Evolutionary conservation across 2,329 filamentous ascomycete species (phyloP), one percentile per base, ranked within the genome.

Genomic region (Calonectria pseudoturangicola): DNA sequence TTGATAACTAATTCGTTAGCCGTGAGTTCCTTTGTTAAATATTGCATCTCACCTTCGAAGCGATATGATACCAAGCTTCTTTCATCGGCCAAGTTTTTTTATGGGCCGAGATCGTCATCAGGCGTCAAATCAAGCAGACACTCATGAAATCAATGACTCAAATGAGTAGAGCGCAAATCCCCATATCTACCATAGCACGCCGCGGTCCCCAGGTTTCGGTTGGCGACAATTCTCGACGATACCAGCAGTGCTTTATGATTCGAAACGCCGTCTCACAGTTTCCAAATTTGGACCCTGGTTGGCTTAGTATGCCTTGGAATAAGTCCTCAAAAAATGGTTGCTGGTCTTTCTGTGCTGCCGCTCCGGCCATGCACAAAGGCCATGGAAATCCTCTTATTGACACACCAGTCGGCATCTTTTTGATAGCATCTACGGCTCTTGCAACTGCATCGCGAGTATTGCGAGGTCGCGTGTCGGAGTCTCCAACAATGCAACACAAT

Each of bases 81-180:
- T n/a, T 18, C 15, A 18, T 43, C 15, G 10, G 3, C 12, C 33
- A 36, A 36, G 33, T 10, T 10, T 9, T 3, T 36, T 5, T 21
- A 21, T 21, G 21, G 21, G 21, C 21, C 21, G 21, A 21, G 21
- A 21, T 21, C 21, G 21, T 33, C 30, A 36, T 3, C 8, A 36
- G 10, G 33, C 33, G 8, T 13, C 8, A 36, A 13, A 10, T 36
- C 12, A 21, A 47, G 18, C 2, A 8, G 1, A 9, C 2, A 47
- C 3, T 10, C 5, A 13, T 3, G 18, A 39, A 25, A 16, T 9
- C 6, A 33, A 36, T 12, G 4, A 16, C 21, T 63, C 9, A 63
- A 2, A 78, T 71, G 0, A 79, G 18, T 1, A 79, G 70, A 33
- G 77, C 75, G n/a, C 70, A 79, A 2, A 79, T 73, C 0, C 70